Percentiles rank a stretch among this genome's conserved stretches.
Conservation (phyloP, 2,329 filamentous ascomycete species). For the Talaromyces amestolkiae region DNA sequence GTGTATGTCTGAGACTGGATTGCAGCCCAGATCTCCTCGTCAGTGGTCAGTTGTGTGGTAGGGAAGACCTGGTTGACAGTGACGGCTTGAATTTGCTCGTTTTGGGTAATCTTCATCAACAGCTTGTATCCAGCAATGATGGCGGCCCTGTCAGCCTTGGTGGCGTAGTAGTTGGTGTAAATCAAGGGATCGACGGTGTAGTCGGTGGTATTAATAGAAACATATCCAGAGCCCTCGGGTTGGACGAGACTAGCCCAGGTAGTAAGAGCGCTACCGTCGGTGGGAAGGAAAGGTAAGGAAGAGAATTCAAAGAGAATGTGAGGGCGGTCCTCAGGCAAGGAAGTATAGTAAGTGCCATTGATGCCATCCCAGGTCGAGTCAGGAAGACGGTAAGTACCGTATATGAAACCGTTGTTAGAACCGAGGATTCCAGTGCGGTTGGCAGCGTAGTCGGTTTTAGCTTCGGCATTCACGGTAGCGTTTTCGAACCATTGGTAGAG, state of each 20-base stretch:
- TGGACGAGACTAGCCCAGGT: slow-evolving; percentile 37
- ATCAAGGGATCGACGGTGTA: slow-evolving; percentile 42
- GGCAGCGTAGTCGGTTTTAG: slow-evolving; percentile 17
- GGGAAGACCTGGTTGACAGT: neutral
- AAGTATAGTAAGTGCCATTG: slow-evolving; percentile 21
- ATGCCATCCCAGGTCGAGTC: neutral
- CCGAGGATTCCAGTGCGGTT: neutral
- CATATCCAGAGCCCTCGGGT: slow-evolving; percentile 44
- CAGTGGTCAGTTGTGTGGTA: neutral
- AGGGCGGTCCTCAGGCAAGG: slow-evolving; percentile 39
- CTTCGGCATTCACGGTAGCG: slow-evolving; percentile 18
- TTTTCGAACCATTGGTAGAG: slow-evolving; percentile 34
- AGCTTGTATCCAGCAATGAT: neutral
- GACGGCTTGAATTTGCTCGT: neutral
- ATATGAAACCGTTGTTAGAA: neutral
- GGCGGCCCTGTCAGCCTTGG: slow-evolving; percentile 37
- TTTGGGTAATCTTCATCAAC: neutral
- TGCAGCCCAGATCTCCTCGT: neutral
- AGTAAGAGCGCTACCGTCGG: slow-evolving; percentile 33
- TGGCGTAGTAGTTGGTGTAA: slow-evolving; percentile 48
- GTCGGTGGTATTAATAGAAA: slow-evolving; percentile 41
- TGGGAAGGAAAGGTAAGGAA: slow-evolving; percentile 25
- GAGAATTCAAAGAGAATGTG: slow-evolving; percentile 35
- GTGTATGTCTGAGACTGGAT: neutral
- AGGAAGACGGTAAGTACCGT: neutral